Base-by-base conservation (phyloP, 78 protist genomes). In the Tieghemostelium lacteum region DNA sequence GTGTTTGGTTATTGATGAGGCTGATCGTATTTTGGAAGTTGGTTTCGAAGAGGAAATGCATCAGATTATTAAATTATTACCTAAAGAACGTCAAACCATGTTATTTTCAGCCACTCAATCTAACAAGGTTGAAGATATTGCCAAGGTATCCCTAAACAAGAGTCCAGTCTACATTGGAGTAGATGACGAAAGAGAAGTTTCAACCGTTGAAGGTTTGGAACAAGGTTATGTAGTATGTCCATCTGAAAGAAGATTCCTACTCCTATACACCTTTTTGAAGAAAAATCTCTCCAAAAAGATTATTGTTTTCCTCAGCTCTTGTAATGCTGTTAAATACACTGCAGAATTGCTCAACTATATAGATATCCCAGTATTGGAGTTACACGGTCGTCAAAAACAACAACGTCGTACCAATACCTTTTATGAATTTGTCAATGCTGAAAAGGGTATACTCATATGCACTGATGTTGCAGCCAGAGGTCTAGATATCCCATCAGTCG, bases 401-500 rank as follows among this genome's bases (percentile, higher is more conserved):
- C 88, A 92, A 65, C 94, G 97, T 88, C 96, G 99, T 24, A 98
- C 99, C 28, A 77, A 80, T 54, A 99, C 99, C 14, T 99, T 98
- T 95, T 98, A 98, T 58, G 97, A 98, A 94, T 99, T 98, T 66
- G 94, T 96, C 89, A 93, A 98, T 22, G 98, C 99, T 0, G 63
- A 93, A 42, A 58, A 52, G 14, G 99, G 99, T 62, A 96, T 97
- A 16, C 91, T 98, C 14, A 75, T 99, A 16, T 97, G 97, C 70
- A 99, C 99, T 0, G 99, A 99, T 75, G 99, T 99, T 31, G 99
- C 99, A 0, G 99, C 99, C 0, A 96, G 99, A 26, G 99, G 99
- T 12, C 83, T 99, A 1, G 99, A 99, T 93, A 98, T 99, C 60
- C 99, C 99, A 7, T 73, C 57, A 1, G 99, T 98, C 17, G 99